Evolutionary conservation across 192 early-diverging fungal species (phyloP), one percentile per base, ranked within the genome.

Genomic region (Mortierella alpina): DNA sequence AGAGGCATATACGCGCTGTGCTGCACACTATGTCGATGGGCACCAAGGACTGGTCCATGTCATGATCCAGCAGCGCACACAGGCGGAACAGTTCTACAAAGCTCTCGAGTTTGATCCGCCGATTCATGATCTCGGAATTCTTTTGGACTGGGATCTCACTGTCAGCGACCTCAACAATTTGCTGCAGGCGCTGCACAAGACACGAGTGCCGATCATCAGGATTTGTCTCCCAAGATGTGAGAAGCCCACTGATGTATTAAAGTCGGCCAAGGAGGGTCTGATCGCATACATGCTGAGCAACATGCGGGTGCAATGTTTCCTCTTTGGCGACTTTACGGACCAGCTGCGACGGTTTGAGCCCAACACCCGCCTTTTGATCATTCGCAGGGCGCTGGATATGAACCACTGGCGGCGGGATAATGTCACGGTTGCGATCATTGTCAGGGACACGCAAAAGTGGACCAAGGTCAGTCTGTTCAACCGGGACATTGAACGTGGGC

Each of bases 71-170:
- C 46, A 56, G 17, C 31, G 70, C 23, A 31, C n/a, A 12, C 61
- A 62, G 41, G 53, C 64, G 20, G 45, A 53, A 18, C n/a, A 48
- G 60, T 40, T 68, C 9, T 15, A 46, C 13, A 61, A 61, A 1
- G 46, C 46, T 20, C 42, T 61, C 15, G 46, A 17, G 44, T 46
- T 44, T 44, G 39, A 53, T 10, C 59, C 70, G 18, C 60, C 70
- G 11, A 50, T 72, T 22, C 61, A 63, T 39, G 70, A 72, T 14
- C 61, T 72, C 8, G 53, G 51, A 11, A 10, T 72, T 42, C 54
- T 72, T 20, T 42, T 72, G 48, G 70, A 72, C 50, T 72, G 70
- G 70, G 12, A 31, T 1, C 14, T 72, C 15, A 62, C 70, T 18
- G 46, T 18, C 7, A 8, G 17, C 53, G 70, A 72, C 18, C 23